Evolutionary conservation across 225 moss, liverwort and hornwort species (phyloP).

Genomic region (Anthoceros angustus): DNA sequence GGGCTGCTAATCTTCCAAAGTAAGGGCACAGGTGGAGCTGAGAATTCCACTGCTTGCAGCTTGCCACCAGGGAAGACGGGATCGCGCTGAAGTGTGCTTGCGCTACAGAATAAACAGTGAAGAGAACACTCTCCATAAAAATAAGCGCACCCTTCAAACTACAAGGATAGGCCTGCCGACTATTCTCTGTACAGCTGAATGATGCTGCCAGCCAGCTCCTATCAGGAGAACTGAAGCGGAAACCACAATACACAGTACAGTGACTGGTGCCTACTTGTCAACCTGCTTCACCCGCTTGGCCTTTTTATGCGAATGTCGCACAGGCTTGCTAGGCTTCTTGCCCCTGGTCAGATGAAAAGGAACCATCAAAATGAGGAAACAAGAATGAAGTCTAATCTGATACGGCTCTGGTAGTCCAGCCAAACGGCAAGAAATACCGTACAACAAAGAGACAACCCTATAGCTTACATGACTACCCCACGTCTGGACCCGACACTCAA

Average conservation of each 20-base stretch:
- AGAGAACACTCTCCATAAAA: no score
- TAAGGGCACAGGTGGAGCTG: no score
- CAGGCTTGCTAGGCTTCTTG: constrained; percentile 2
- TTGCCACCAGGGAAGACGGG: no score
- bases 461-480: no score
- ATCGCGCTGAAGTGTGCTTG: no score
- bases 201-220: not conserved
- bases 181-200: no score
- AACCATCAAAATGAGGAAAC: not conserved
- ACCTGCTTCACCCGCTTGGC: not conserved
- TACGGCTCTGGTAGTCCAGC: not conserved
- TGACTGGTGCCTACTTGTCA: constrained; percentile 1
- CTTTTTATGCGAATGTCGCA: not conserved
- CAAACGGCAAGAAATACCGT: no score
- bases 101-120: no score
- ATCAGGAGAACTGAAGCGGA: not conserved
- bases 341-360: not conserved
- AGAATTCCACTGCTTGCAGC: no score
- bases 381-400: not conserved
- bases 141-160: no score
- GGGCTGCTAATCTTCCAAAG: no score
- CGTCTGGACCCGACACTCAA: not conserved
- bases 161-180: no score
- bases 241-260: not conserved
- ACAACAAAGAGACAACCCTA: not conserved